Percentiles rank a stretch among this genome's conserved stretches.
Conservation (phyloP, 208 protist genomes). For the Leishmania major region DNA sequence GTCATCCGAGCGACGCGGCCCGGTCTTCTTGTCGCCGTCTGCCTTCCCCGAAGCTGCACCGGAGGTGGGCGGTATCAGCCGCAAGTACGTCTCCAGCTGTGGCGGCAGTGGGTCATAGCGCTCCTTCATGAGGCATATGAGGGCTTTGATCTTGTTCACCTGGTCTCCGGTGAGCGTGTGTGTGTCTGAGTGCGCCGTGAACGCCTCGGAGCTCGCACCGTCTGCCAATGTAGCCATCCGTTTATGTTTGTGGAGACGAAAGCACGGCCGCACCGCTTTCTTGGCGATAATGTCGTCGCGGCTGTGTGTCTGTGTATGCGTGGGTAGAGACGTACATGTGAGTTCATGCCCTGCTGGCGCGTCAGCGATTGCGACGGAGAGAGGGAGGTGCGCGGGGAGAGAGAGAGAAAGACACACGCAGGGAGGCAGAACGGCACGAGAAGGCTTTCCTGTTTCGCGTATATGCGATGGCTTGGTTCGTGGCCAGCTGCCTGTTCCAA, state of each 20-base stretch:
- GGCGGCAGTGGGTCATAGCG: slow-evolving; percentile 32
- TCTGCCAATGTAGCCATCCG: background rate
- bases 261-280: background rate
- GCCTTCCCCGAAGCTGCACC: background rate
- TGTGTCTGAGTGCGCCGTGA: background rate
- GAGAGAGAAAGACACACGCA: background rate
- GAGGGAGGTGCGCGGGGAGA: background rate
- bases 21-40: background rate
- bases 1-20: background rate
- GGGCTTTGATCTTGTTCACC: slow-evolving; percentile 45
- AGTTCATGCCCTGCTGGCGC: background rate
- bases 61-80: background rate
- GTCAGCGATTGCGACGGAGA: background rate
- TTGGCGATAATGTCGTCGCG: background rate
- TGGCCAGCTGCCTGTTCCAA: background rate
- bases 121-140: slow-evolving; percentile 32
- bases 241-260: background rate
- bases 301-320: background rate
- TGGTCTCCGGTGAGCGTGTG: slow-evolving; percentile 25
- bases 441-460: background rate
- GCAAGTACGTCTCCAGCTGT: background rate
- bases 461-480: background rate
- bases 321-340: background rate
- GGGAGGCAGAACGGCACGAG: no score
- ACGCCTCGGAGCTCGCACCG: background rate